These are phyloP conservation scores for Lachnellula cervina DNA, from an alignment of 2,329 filamentous ascomycete species.

Conservation along the genomic window DNA sequence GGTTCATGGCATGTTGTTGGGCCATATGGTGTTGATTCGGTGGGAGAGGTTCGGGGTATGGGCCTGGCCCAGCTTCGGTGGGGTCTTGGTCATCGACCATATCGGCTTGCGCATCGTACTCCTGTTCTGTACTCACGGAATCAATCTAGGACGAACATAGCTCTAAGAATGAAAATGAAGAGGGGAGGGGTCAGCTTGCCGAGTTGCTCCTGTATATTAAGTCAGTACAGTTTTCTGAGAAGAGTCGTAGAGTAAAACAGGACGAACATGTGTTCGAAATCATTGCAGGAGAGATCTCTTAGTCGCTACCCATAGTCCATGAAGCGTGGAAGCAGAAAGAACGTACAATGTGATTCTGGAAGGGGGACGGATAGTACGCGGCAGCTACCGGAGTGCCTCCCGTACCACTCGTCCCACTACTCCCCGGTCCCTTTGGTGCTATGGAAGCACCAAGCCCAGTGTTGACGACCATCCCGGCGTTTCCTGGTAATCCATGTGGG, in stretches of 20 bases:
- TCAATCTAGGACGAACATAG: conserved; percentile 63
- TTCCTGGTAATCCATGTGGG: conserved; percentile 25
- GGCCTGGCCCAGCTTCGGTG: conserved; percentile 63
- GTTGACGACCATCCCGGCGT: conserved; percentile 21
- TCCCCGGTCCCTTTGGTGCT: conserved; percentile 30
- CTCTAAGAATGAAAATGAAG: conserved; percentile 45
- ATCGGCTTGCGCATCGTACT: conserved; percentile 87
- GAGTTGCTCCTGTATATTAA: conserved; percentile 72
- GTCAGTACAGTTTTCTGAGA: neutral
- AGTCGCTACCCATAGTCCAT: no score
- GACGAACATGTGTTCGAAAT: neutral
- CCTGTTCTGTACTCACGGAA: conserved; percentile 76
- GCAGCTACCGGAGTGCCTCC: conserved; percentile 38
- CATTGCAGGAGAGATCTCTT: no score
- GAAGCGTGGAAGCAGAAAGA: neutral
- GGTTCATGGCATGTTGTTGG: conserved; percentile 32
- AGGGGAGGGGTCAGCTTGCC: conserved; percentile 68
- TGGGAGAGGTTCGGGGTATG: conserved; percentile 57
- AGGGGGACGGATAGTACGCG: conserved; percentile 76
- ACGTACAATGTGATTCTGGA: conserved; percentile 65
- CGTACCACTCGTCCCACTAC: conserved; percentile 33
- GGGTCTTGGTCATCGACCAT: conserved; percentile 79
- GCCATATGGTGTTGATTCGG: conserved; percentile 16
- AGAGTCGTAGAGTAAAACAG: neutral
- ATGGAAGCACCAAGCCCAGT: conserved; percentile 22